Base-by-base conservation (phyloP, 2,329 filamentous ascomycete genomes). In the Tolypocladium inflatum region DNA sequence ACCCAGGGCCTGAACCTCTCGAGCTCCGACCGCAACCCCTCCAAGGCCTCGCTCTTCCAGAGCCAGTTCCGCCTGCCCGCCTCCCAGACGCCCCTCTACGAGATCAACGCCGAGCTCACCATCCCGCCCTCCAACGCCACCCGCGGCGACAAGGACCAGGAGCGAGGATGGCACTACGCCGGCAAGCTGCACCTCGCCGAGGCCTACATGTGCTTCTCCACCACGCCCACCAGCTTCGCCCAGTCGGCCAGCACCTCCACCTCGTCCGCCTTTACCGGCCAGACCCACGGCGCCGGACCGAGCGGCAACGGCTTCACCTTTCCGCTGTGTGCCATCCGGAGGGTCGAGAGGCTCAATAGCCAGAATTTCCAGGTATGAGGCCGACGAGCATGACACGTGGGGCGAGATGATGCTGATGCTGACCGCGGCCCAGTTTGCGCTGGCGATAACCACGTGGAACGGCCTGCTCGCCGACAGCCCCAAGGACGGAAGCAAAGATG, bases 381-480 rank as follows among this genome's bases (percentile, higher is more conserved):
- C 30, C 33, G 39, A 9, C 37, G 15, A 13, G 30, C 30, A 13
- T 11, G 48, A 11, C 2, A 4, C 48, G 17, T 19, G 30, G 10
- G 15, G 21, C 17, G 5, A 13, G 4, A 15, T 7, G 7, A 19
- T 11, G 10, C 11, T 5, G 48, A n/a, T 35, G 48, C 48, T 51
- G 48, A 51, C 48, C 17, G 37, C 26, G 45, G 11, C 38, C 42
- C n/a, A 87, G 81, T 99, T 97, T 74, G 91, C 94, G 11, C 84
- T 99, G 54, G 89, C 92, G 15, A 89, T 99, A 66, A 97, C 92
- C 4, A 96, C 93, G 1, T 97, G 93, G 91, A 97, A 97, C 78
- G 80, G 85, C 64, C 74, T 90, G 71, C 74, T 79, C 65, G 76
- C 81, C 67, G 80, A 83, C 55, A 75, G 76, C 19, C 72, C 77